Conservation (phyloP, 306 rosid species). For the Sechiopsis laciniata region DNA sequence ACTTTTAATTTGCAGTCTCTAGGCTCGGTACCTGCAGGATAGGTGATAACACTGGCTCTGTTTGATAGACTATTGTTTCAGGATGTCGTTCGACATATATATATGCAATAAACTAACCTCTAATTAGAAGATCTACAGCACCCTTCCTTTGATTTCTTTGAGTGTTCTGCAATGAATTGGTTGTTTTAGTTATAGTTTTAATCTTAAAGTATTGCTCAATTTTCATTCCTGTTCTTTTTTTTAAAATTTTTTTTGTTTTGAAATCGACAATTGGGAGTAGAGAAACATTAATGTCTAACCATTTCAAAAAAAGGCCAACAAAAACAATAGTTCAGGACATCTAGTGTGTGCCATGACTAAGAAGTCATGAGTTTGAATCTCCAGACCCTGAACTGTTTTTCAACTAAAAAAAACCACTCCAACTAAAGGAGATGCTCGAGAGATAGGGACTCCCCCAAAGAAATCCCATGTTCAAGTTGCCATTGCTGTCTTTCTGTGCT, state of each 20-base stretch:
- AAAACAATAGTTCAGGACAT: no score
- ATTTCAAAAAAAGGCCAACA: not conserved
- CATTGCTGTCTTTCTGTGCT: not conserved
- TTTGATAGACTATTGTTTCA: not conserved
- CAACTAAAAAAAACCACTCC: no score
- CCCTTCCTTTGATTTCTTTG: not conserved
- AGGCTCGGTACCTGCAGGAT: not conserved
- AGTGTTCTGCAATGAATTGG: not conserved
- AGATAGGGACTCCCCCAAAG: not conserved
- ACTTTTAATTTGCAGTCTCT: conserved; percentile 13
- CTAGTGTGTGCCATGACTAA: no score
- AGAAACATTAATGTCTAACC: not conserved
- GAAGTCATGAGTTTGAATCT: no score
- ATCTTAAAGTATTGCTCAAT: not conserved
- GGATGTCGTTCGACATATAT: not conserved
- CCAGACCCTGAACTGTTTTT: no score
- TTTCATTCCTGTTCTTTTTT: not conserved
- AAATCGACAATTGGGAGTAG: no score
- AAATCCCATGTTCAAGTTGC: not conserved
- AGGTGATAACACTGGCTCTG: not conserved
- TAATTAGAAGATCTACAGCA: not conserved
- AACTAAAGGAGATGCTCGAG: not conserved
- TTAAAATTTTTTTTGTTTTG: no score
- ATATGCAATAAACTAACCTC: not conserved
- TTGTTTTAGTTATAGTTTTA: not conserved